phyloP scores from a whole-genome alignment of 495 filamentous ascomycete genomes.

The Podospora pseudopauciseta region DNA sequence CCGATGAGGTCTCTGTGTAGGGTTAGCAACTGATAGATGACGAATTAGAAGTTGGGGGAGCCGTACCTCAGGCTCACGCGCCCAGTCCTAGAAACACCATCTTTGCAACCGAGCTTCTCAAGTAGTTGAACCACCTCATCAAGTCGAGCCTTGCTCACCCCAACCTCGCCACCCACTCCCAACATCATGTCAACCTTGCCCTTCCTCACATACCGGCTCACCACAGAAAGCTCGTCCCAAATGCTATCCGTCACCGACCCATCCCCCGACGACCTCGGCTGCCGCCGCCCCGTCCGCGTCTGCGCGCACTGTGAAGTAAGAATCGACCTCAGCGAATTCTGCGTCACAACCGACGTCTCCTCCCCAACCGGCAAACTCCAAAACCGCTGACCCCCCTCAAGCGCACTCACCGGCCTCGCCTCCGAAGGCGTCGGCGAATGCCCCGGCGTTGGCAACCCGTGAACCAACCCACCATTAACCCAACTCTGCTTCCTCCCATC shows the following conservation, averaged over 20 bases:
- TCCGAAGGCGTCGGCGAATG: slow-evolving; percentile 21
- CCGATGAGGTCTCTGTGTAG: slow-evolving; percentile 42
- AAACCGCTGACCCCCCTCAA: slow-evolving; percentile 26
- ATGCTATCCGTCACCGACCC: neutral
- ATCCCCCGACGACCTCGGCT: neutral
- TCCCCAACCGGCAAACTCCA: slow-evolving; percentile 33
- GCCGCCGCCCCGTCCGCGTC: neutral
- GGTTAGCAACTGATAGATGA: neutral
- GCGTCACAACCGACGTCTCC: slow-evolving; percentile 40
- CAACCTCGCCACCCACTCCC: slow-evolving; percentile 41
- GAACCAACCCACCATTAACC: slow-evolving; percentile 8
- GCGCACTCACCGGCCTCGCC: slow-evolving; percentile 13
- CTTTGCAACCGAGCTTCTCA: slow-evolving; percentile 42
- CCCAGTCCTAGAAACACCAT: slow-evolving; percentile 37
- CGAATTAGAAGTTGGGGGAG: neutral
- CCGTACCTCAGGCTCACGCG: slow-evolving; percentile 43
- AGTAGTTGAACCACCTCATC: slow-evolving; percentile 34
- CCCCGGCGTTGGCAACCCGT: slow-evolving; percentile 18
- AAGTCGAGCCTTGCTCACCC: slow-evolving; percentile 36
- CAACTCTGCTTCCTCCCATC: slow-evolving; percentile 3
- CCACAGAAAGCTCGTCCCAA: neutral
- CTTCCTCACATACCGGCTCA: neutral
- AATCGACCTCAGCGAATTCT: slow-evolving; percentile 42
- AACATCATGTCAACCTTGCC: slow-evolving; percentile 43
- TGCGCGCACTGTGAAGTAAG: slow-evolving; percentile 35